Evolutionary conservation across 768 basidiomycete species (phyloP).

Genomic region (Exidia glandulosa): DNA sequence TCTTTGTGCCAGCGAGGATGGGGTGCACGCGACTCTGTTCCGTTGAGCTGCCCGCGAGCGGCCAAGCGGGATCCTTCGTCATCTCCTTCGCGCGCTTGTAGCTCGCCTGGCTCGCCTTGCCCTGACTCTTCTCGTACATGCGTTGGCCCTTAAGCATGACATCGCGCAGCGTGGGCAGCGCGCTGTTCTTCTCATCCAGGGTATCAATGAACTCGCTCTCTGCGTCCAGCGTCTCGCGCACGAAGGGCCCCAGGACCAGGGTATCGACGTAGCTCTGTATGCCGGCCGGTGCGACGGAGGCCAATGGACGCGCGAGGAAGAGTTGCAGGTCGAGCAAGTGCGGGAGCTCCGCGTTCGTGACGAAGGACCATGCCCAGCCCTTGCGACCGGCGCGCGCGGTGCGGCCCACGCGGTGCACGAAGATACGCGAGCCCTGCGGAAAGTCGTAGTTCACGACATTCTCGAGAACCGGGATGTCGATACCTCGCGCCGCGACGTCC

Average conservation of each 20-base stretch:
- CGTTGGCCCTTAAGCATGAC: constrained; percentile 84
- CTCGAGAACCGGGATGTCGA: constrained; percentile 93
- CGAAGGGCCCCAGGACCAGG: constrained; percentile 73
- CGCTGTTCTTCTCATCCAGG: constrained; percentile 52
- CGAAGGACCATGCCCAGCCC: constrained; percentile 95
- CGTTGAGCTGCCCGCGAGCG: constrained; percentile 41
- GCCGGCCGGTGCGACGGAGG: constrained; percentile 36
- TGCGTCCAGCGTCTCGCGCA: constrained; percentile 67
- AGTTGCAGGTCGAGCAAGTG: constrained; percentile 88
- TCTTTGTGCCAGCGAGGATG: constrained; percentile 31
- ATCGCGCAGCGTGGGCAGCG: constrained; percentile 53
- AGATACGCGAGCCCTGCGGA: constrained; percentile 84
- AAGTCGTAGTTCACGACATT: constrained; percentile 99
- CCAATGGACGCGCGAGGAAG: constrained; percentile 74
- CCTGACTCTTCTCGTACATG: constrained; percentile 91
- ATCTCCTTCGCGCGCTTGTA: constrained; percentile 87
- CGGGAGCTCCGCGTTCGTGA: constrained; percentile 76
- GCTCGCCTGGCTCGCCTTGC: constrained; percentile 76
- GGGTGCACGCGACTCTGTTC: constrained; percentile 58
- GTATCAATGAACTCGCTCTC: constrained; percentile 71
- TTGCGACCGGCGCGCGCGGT: constrained; percentile 91
- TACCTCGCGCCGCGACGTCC: constrained; percentile 95
- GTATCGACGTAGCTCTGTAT: constrained; percentile 60
- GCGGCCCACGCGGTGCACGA: constrained; percentile 93
- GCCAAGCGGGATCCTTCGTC: constrained; percentile 60